Evolutionary conservation across 371 early-diverging fungal genomes (phyloP).

Genomic region (Batkoa obscura): DNA sequence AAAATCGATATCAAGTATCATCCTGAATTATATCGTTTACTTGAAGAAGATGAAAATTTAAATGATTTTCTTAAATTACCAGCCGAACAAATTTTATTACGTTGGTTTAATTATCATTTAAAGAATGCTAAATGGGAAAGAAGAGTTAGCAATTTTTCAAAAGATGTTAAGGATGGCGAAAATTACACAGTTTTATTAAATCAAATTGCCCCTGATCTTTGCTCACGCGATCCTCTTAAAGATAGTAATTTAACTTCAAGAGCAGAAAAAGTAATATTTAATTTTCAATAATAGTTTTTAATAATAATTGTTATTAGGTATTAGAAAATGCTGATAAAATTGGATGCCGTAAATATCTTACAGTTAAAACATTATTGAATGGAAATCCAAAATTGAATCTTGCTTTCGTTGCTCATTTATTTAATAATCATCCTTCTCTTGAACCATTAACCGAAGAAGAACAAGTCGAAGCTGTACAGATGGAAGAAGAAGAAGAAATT

Average conservation of each 20-base stretch:
- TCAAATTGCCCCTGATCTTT: conserved; percentile 68
- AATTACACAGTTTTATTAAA: conserved; percentile 83
- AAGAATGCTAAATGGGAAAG: conserved; percentile 78
- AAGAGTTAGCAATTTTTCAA: conserved; percentile 72
- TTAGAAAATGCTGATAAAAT: conserved; percentile 82
- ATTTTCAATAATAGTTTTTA: neutral
- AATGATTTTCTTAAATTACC: conserved; percentile 81
- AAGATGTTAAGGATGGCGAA: conserved; percentile 86
- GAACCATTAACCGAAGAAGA: conserved; percentile 69
- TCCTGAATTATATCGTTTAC: conserved; percentile 86
- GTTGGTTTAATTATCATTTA: conserved; percentile 96
- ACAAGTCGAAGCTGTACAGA: conserved; percentile 66
- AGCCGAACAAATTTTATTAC: conserved; percentile 80
- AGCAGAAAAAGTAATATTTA: conserved; percentile 43
- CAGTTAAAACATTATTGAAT: conserved; percentile 76
- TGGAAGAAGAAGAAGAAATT: conserved; percentile 75
- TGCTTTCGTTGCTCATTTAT: conserved; percentile 86
- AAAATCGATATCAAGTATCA: conserved; percentile 91
- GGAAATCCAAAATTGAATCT: conserved; percentile 91
- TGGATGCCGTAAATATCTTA: conserved; percentile 80
- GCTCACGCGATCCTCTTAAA: conserved; percentile 66
- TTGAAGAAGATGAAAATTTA: conserved; percentile 79
- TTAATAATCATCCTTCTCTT: conserved; percentile 88
- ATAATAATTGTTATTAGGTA: conserved; percentile 13
- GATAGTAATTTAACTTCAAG: conserved; percentile 52